Evolutionary conservation across 768 basidiomycete genomes (phyloP), one percentile per base, ranked within the genome.

Genomic region (Leccinum subgranulosum): DNA sequence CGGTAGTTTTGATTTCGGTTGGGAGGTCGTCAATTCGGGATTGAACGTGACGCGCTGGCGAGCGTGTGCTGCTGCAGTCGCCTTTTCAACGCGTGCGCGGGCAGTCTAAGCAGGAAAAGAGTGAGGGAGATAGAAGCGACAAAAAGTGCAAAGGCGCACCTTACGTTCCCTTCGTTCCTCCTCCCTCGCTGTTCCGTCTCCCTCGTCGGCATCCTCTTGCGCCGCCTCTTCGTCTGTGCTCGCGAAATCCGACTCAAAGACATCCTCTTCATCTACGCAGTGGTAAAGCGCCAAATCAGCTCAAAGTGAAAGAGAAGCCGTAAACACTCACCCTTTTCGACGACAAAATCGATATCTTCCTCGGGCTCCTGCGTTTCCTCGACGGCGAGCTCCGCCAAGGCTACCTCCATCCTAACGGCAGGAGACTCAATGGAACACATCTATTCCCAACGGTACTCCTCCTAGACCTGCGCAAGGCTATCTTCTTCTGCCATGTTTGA

Each of bases 201-300:
- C 86, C 5, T 74, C 77, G 6, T 82, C 82, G 17, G 76, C 74
- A 11, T 80, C 81, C 25, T 81, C 79, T n/a, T 81, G 79, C 1
- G 72, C 78, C 36, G 69, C 75, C 56, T 80, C 83, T 46, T 90
- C 90, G 57, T 93, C 92, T 0, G 92, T 93, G 61, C 87, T 90
- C 60, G 85, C 88, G 65, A 94, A 94, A 69, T 94, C 92, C 10
- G 88, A 90, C 61, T 81, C 90, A 58, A 92, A 90, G 8, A 87
- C 69, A 65, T 93, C 91, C 62, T 89, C 85, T 69, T 94, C 92
- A 52, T 90, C 92, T 91, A 53, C 3, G 51, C 15, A 36, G 14
- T 19, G 25, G n/a, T 7, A 48, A 53, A 33, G 17, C 19, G 5
- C 4, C 52, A 45, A 14, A 6, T 41, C 6, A 19, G 25, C 15